Evolutionary conservation across 164 flowering plant species (phyloP).

Genomic region (Sextonia rubra): DNA sequence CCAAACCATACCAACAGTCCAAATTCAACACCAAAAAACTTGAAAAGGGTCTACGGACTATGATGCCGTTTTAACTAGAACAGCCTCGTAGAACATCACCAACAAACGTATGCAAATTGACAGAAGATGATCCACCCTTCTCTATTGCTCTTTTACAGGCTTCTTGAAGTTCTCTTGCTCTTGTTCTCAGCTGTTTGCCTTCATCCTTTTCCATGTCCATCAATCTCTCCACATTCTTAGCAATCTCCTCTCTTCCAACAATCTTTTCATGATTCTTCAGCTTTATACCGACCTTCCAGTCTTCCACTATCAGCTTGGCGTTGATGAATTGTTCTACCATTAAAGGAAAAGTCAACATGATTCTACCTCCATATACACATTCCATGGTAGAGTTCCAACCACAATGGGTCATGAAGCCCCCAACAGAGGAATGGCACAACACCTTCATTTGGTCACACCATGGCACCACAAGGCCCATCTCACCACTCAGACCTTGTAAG

Average conservation of each 20-base stretch:
- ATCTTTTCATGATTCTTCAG: slow-evolving; percentile 12
- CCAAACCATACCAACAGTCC: no score
- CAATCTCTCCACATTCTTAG: background rate
- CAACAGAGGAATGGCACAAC: slow-evolving; percentile 49
- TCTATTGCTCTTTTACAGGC: slow-evolving; percentile 3
- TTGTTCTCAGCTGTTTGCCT: slow-evolving; percentile 9
- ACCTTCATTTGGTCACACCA: slow-evolving; percentile 78
- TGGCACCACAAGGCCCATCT: slow-evolving; percentile 41
- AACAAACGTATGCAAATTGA: background rate
- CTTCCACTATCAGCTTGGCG: slow-evolving; percentile 44
- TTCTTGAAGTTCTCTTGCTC: slow-evolving; percentile 5
- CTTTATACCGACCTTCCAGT: slow-evolving; percentile 51
- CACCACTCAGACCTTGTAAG: slow-evolving; percentile 25
- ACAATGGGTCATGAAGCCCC: slow-evolving; percentile 70
- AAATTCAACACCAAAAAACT: no score
- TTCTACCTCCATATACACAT: slow-evolving; percentile 43
- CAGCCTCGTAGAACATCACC: background rate
- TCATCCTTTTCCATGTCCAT: slow-evolving; percentile 10
- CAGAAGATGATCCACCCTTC: background rate
- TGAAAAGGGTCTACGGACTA: no score
- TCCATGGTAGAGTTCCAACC: slow-evolving; percentile 66
- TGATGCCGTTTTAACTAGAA: background rate
- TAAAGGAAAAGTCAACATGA: slow-evolving; percentile 53
- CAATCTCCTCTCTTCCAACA: slow-evolving; percentile 4
- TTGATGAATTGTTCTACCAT: slow-evolving; percentile 39